Evolutionary conservation across 257 asterid genomes (phyloP), one percentile per base, ranked within the genome.

Genomic region (Handroanthus guayacan): DNA sequence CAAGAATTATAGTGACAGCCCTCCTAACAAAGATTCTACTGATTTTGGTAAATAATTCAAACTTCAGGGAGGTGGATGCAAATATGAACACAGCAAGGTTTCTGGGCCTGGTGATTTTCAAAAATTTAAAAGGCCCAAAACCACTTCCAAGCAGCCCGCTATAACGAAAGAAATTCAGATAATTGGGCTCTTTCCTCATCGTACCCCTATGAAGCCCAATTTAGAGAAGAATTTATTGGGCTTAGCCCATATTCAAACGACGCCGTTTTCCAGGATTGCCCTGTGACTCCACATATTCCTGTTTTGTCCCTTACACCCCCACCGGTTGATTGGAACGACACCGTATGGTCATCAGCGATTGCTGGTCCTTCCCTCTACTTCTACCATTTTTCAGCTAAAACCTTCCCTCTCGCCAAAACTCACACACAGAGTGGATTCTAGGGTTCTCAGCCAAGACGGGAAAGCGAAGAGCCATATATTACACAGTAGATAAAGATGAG

Each of bases 401-500:
- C 78, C 52, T 41, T 57, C 18, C 2, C 48, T 12, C 11, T 14
- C 31, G 68, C 50, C 68, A 14, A 62, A 6, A 14, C 20, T 4
- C 67, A 62, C 47, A 13, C 20, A 61, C 67, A 13, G 43, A 12
- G 78, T 73, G 74, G 55, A 75, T 45, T 38, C 10, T 50, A 73
- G 84, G 89, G 81, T 68, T 85, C 72, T 16, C 51, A 10, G 9
- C 14, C 60, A 71, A 45, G 61, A 43, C 16, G 11, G 51, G n/a
- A 54, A 38, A 50, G 31, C 20, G 8, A 11, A 80, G 69, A 54
- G 61, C 48, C n/a, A 13, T 12, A 36, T 8, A 54, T n/a, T 51
- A 3, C 44, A 25, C 43, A 58, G 52, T 58, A 31, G 73, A 45
- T 6, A 74, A 41, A 75, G 69, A 95, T 93, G 99, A 95, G 99